Evolutionary conservation across 495 filamentous ascomycete genomes (phyloP), one percentile per base, ranked within the genome.

Genomic region (Penicillium desertorum): DNA sequence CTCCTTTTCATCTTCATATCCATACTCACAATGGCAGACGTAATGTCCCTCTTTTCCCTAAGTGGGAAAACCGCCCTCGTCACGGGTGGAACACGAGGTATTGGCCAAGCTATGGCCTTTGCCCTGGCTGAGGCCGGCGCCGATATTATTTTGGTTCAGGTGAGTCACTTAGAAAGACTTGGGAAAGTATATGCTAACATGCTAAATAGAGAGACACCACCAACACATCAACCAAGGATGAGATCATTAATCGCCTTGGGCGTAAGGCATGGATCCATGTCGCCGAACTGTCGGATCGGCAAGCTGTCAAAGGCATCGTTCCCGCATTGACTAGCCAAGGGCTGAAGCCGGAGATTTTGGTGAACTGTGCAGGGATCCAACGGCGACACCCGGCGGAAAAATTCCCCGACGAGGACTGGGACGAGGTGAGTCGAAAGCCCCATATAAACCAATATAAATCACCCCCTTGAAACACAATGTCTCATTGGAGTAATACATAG

Each of bases 301-400:
- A 71, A 27, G 76, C 82, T 6, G 87, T 95, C 49, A 73, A 83
- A 32, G 66, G 69, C 19, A 76, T 96, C 16, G 69, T 87, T 16
- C 86, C 88, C 12, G 63, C 69, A 5, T 71, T 95, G 37, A 72
- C 87, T 9, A 71, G 76, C 29, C 83, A 86, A 62, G 83, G 34
- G 72, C 83, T 73, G 61, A 80, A 68, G 79, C 88, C 66, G 62
- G 68, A 86, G 60, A 91, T 96, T 65, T 80, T 96, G 3, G 74
- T 96, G 52, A 96, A 92, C 75, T 91, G 88, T 71, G 92, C 89
- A 11, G 91, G 91, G 17, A 92, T 96, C 70, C 89, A 96, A 66
- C 79, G 86, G 29, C 81, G 92, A 11, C 88, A 96, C 64, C 83
- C 92, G 0, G 82, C 86, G 46, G 83, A 91, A 47, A 54, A 79